Base-by-base conservation (phyloP, 768 basidiomycete genomes). In the Termitomyces sp. region DNA sequence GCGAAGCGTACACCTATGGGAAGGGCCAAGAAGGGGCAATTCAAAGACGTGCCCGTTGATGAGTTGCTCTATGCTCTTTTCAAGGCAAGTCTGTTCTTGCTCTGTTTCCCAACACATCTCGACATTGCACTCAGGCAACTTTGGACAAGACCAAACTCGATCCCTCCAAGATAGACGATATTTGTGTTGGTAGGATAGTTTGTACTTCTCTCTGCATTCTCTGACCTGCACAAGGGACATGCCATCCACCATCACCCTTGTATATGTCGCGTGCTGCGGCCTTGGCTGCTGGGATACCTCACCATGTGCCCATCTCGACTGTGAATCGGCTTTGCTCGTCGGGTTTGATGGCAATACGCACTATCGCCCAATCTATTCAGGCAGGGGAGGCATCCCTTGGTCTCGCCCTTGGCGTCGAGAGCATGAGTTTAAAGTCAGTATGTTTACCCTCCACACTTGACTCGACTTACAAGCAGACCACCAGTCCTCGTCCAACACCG, bases 271-370 rank as follows among this genome's bases (percentile, higher is more conserved):
- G 94, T 34, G 91, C 93, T 48, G 93, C 94, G 31, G 91, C 91
- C 5, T 79, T 96, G 44, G 85, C 91, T 36, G 93, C 94, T 30
- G 95, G 94, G 13, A 89, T 97, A 63, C 96, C 95, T 3, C 80
- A 88, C 56, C 77, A 87, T 62, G 87, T 93, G 15, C 89, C 95
- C n/a, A 81, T 98, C 61, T 90, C 90, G 22, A 89, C 91, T 12
- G 85, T 98, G 55, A 99, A 99, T 72, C 80, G 96, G 58, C 82
- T 98, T 52, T 99, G 96, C 73, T 91, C 94, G 2, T 95, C 94
- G 0, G 95, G 95, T 24, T 79, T 98, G 51, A 93, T 95, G 83
- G 89, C 96, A n/a, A 87, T 98, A 61, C 86, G 91, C 59, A 86
- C 79, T 68, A 90, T 98, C 52, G 93, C 95, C 18, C 89, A 96